Conservation (phyloP, 1,284 basidiomycete species). For the Calocybe gambosa region DNA sequence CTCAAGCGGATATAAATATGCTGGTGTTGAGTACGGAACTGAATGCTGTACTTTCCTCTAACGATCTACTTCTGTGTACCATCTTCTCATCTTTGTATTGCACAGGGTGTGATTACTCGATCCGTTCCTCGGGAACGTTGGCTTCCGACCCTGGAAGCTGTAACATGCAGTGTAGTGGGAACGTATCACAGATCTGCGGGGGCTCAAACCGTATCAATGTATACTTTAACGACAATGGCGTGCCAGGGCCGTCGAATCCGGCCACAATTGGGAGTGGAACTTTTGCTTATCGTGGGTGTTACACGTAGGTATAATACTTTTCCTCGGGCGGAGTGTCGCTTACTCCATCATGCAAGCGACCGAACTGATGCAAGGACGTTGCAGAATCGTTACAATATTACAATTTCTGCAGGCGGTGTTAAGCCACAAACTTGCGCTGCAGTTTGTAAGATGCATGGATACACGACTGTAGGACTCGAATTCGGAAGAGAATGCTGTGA, state of each 20-base stretch:
- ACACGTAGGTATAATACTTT: slow-evolving; percentile 6
- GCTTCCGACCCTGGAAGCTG: slow-evolving; percentile 3
- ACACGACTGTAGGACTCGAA: slow-evolving; percentile 16
- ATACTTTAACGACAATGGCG: slow-evolving; percentile 7
- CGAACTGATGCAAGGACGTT: slow-evolving; percentile 3
- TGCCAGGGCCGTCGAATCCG: slow-evolving; percentile 4
- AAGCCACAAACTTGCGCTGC: slow-evolving; percentile 16
- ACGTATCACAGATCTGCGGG: slow-evolving; percentile 7
- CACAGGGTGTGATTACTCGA: slow-evolving; percentile 9
- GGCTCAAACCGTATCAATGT: slow-evolving; percentile 8
- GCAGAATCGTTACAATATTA: slow-evolving; percentile 4
- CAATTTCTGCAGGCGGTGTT: slow-evolving; percentile 7
- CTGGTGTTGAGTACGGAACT: slow-evolving; percentile 12
- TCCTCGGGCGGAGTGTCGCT: neutral
- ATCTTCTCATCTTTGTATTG: neutral
- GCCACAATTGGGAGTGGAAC: slow-evolving; percentile 5
- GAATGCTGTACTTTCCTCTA: slow-evolving; percentile 7
- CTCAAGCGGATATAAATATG: slow-evolving; percentile 8
- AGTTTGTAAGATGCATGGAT: slow-evolving; percentile 13
- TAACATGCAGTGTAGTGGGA: slow-evolving; percentile 4
- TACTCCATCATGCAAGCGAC: neutral
- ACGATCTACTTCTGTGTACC: neutral
- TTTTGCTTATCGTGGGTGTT: slow-evolving; percentile 10
- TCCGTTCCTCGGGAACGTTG: slow-evolving; percentile 3
- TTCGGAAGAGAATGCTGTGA: slow-evolving; percentile 19